phyloP scores from a whole-genome alignment of 192 early-diverging fungal genomes.

The Umbelopsis sp. region DNA sequence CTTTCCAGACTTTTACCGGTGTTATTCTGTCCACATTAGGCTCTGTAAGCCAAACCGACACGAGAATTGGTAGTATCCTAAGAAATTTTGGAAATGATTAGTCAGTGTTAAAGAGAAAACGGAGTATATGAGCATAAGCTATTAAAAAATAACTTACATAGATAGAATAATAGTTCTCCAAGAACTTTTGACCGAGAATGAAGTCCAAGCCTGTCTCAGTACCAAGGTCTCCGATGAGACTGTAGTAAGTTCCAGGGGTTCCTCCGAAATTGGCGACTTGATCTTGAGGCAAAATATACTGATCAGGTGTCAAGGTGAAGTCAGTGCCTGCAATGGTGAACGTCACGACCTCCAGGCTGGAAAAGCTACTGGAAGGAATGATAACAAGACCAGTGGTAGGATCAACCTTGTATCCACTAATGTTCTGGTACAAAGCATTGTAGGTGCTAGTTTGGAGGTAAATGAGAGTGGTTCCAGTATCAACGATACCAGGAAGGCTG shows the following conservation, averaged over 20 bases:
- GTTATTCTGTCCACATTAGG: not conserved
- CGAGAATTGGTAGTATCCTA: conserved; percentile 41
- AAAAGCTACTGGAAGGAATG: conserved; percentile 25
- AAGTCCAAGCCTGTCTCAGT: conserved; percentile 1
- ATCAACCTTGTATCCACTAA: conserved; percentile 24
- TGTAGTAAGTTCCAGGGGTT: conserved; percentile 1
- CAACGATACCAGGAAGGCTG: conserved; percentile 33
- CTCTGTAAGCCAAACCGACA: conserved; percentile 40
- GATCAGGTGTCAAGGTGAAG: conserved; percentile 26
- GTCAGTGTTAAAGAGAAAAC: not conserved
- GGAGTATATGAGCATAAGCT: not conserved
- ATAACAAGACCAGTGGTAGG: conserved; percentile 20
- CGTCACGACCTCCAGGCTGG: conserved; percentile 19
- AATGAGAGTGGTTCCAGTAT: conserved; percentile 40
- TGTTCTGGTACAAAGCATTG: conserved; percentile 18
- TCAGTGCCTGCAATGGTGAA: conserved; percentile 27
- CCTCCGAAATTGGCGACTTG: conserved; percentile 16
- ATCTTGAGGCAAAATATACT: conserved; percentile 27
- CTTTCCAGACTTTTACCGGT: not conserved
- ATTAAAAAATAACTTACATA: conserved; percentile 19
- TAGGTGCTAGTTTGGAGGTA: conserved; percentile 1
- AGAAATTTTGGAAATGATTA: not conserved
- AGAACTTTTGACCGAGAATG: conserved; percentile 59
- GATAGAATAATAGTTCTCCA: conserved; percentile 54
- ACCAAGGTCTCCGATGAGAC: conserved; percentile 15